phyloP scores from a whole-genome alignment of 2,329 filamentous ascomycete species.

The Colletotrichum nymphaeae region DNA sequence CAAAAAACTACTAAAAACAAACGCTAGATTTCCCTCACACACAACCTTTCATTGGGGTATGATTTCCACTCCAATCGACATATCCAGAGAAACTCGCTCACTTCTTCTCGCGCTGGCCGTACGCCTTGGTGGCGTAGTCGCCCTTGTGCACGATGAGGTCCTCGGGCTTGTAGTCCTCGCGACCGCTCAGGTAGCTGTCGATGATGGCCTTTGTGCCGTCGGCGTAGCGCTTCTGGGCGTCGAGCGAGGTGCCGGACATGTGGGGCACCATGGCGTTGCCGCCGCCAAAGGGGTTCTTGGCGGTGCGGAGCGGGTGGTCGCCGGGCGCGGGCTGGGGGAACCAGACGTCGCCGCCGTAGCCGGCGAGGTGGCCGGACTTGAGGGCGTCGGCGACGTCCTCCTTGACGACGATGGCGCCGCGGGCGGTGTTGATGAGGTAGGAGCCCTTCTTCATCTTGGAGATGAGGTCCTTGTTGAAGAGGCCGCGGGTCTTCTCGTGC shows the following conservation, averaged over 20 bases:
- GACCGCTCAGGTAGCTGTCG: slow-evolving; percentile 88
- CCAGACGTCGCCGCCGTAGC: slow-evolving; percentile 93
- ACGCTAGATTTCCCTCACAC: slow-evolving; percentile 24
- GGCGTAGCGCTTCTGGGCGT: slow-evolving; percentile 94
- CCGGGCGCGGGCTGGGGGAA: slow-evolving; percentile 96
- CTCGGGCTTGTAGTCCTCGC: slow-evolving; percentile 87
- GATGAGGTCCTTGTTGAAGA: slow-evolving; percentile 99
- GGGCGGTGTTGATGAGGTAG: slow-evolving; percentile 98
- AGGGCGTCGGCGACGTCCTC: slow-evolving; percentile 96
- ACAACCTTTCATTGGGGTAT: slow-evolving; percentile 8
- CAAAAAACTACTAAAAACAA: background rate
- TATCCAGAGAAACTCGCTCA: background rate
- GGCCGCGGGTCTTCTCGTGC: slow-evolving; percentile 94
- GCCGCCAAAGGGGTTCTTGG: slow-evolving; percentile 94
- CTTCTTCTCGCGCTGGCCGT: slow-evolving; percentile 77
- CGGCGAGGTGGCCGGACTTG: slow-evolving; percentile 89
- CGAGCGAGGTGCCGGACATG: slow-evolving; percentile 99
- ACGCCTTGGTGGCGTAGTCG: slow-evolving; percentile 95
- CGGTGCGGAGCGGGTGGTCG: slow-evolving; percentile 92
- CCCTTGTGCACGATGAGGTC: slow-evolving; percentile 92
- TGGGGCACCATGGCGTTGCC: slow-evolving; percentile 99
- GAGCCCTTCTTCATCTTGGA: slow-evolving; percentile 98
- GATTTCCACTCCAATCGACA: background rate
- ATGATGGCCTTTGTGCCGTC: slow-evolving; percentile 90
- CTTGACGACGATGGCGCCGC: slow-evolving; percentile 99